Evolutionary conservation across 306 rosid species (phyloP).

Genomic region (Malus asiatica): DNA sequence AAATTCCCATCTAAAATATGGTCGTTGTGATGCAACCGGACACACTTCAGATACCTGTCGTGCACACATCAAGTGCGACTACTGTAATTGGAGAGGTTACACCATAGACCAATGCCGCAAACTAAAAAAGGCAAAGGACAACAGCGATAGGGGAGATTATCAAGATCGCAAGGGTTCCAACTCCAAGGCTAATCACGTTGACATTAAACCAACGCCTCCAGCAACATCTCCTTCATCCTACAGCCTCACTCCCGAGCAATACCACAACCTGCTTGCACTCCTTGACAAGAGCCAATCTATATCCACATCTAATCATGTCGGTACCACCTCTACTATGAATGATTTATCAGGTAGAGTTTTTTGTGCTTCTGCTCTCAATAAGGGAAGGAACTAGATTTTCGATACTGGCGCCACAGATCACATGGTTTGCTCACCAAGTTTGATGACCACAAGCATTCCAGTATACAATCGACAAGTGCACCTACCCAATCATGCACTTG

Average conservation of each 20-base stretch:
- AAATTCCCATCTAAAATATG: background rate
- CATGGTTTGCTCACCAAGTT: no score
- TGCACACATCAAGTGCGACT: background rate
- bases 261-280: background rate
- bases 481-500: no score
- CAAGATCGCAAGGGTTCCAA: background rate
- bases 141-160: fast-evolving
- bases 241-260: background rate
- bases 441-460: no score
- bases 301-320: background rate
- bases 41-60: background rate
- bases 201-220: background rate
- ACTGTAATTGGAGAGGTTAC: background rate
- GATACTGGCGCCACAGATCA: background rate
- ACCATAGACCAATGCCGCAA: background rate
- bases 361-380: background rate
- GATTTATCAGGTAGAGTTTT: background rate
- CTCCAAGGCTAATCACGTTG: background rate
- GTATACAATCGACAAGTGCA: no score
- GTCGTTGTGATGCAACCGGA: background rate
- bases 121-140: fast-evolving
- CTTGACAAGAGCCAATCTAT: background rate
- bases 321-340: background rate
- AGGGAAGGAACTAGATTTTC: no score
- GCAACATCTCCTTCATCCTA: background rate